phyloP scores from a whole-genome alignment of 805 yeast genomes.

The Ogataea saltuana region DNA sequence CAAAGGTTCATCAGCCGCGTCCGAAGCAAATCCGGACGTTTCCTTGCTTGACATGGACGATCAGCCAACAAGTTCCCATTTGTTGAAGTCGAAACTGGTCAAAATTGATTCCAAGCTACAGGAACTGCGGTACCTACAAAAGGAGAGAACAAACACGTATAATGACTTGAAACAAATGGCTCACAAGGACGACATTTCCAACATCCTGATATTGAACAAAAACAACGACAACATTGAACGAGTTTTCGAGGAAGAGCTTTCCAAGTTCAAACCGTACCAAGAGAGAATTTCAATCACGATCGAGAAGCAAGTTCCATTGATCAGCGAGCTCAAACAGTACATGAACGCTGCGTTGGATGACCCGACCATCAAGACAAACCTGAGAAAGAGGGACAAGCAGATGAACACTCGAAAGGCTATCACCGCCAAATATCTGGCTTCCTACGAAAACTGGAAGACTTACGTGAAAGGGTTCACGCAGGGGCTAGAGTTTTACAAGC shows the following conservation, averaged over 20 bases:
- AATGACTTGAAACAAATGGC: constrained; percentile 67
- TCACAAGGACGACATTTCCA: constrained; percentile 83
- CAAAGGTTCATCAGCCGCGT: background rate
- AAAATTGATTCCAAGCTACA: constrained; percentile 57
- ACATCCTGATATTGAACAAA: constrained; percentile 61
- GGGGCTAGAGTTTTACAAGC: constrained; percentile 65
- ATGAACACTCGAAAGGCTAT: constrained; percentile 38
- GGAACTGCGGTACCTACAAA: constrained; percentile 60
- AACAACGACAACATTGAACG: constrained; percentile 44
- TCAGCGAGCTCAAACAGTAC: constrained; percentile 44
- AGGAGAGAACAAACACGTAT: constrained; percentile 62
- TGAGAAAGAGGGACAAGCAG: constrained; percentile 42
- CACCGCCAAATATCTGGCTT: constrained; percentile 45
- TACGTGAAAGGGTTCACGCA: constrained; percentile 58
- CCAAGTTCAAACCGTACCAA: constrained; percentile 71
- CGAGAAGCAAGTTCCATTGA: constrained; percentile 58
- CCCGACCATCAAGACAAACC: constrained; percentile 45
- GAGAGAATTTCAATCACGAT: constrained; percentile 67
- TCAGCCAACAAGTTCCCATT: constrained; percentile 24
- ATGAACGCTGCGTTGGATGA: constrained; percentile 49
- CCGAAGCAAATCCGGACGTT: constrained; percentile 24
- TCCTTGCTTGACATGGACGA: constrained; percentile 70
- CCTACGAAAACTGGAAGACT: constrained; percentile 58
- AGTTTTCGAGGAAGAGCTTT: constrained; percentile 69
- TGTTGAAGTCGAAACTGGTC: constrained; percentile 41